These are phyloP conservation scores for Penicillium griseofulvum DNA, from an alignment of 2,329 filamentous ascomycete species.

Conservation along the genomic window DNA sequence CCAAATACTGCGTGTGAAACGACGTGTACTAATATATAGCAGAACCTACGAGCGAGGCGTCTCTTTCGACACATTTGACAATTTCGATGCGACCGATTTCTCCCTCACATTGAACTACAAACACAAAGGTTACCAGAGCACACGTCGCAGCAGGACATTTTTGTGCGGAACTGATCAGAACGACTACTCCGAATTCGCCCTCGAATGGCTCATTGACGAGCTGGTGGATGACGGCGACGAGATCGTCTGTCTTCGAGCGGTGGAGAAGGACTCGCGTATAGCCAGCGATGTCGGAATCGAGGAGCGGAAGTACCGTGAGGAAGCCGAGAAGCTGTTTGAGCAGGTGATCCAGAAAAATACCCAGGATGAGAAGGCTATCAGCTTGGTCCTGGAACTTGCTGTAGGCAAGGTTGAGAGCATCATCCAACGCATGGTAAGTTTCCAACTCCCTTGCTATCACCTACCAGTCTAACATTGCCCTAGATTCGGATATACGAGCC, in stretches of 20 bases:
- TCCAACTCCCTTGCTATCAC: neutral
- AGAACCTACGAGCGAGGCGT: slow-evolving; percentile 66
- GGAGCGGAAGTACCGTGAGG: slow-evolving; percentile 69
- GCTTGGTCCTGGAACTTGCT: slow-evolving; percentile 79
- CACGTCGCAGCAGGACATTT: slow-evolving; percentile 79
- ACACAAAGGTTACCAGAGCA: slow-evolving; percentile 80
- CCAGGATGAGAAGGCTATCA: slow-evolving; percentile 74
- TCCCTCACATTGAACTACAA: slow-evolving; percentile 81
- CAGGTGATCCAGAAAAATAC: slow-evolving; percentile 77
- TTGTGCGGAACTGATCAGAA: slow-evolving; percentile 90
- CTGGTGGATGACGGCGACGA: slow-evolving; percentile 92
- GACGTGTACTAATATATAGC: slow-evolving; percentile 4
- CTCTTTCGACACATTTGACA: slow-evolving; percentile 71
- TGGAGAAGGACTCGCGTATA: slow-evolving; percentile 77
- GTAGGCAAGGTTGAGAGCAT: slow-evolving; percentile 87
- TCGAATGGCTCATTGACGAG: slow-evolving; percentile 90
- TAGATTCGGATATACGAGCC: slow-evolving; percentile 91
- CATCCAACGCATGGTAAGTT: slow-evolving; percentile 77
- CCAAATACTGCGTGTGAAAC: neutral
- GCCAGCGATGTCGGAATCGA: slow-evolving; percentile 60
- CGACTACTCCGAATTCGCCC: slow-evolving; percentile 84
- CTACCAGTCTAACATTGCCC: slow-evolving; percentile 12
- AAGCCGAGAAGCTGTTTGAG: slow-evolving; percentile 72
- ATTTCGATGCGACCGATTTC: slow-evolving; percentile 64
- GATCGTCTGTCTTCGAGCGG: slow-evolving; percentile 82